Evolutionary conservation across 2,329 filamentous ascomycete genomes (phyloP).

Genomic region (Fusarium nygamai): DNA sequence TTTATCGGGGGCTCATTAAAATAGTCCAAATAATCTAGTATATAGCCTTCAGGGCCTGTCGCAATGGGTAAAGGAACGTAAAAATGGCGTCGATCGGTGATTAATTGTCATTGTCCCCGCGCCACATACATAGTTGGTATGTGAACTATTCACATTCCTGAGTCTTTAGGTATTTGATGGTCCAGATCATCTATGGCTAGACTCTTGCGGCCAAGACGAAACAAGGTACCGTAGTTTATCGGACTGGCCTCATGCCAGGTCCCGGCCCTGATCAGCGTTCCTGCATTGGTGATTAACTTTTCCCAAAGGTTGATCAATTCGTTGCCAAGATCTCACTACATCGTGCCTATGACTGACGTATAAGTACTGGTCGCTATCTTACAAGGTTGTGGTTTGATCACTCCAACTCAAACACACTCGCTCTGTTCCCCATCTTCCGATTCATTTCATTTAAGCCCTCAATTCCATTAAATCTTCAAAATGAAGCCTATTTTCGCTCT

Average conservation of each 20-base stretch:
- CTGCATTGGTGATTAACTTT: constrained; percentile 1
- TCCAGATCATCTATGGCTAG: background rate
- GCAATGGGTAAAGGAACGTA: background rate
- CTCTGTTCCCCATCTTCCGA: background rate
- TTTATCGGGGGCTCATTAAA: background rate
- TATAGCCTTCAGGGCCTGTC: background rate
- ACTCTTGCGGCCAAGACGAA: constrained; percentile 8
- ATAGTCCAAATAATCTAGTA: background rate
- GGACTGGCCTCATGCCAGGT: background rate
- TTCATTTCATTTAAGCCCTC: background rate
- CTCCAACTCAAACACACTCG: background rate
- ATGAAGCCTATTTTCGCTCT: constrained; percentile 12
- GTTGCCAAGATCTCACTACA: background rate
- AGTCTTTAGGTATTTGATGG: background rate
- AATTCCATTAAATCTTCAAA: background rate
- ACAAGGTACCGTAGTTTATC: background rate
- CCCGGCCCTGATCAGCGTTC: constrained; percentile 16
- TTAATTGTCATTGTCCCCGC: background rate
- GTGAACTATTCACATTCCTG: background rate
- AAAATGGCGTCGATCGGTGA: background rate
- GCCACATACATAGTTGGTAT: constrained; percentile 14
- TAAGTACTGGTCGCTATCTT: background rate
- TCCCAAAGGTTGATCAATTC: background rate
- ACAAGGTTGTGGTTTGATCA: rapidly evolving
- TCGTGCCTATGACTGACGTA: background rate